Base-by-base conservation (phyloP, 164 flowering plant genomes). In the Nelumbo lutea region DNA sequence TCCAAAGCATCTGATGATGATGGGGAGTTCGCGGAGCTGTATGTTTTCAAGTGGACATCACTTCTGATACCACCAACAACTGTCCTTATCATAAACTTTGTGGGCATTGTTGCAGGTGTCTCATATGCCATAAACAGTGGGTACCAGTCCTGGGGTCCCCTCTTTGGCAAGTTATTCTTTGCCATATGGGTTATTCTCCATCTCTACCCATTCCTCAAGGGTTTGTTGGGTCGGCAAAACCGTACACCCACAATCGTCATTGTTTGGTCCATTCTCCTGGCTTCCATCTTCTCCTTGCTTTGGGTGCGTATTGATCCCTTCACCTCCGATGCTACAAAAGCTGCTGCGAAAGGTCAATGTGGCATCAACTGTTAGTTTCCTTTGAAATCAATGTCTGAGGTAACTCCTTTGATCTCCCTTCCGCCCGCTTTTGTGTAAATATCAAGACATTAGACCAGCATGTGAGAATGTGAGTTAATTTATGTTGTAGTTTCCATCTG, bases 301-400 rank as follows among this genome's bases (percentile, higher is more conserved):
- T 93, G 98, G 98, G 98, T 91, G 38, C 84, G 98, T 45, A 88
- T 93, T 13, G 91, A 93, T 68, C 98, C 98, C 11, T 93, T 93
- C 73, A 85, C 87, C 42, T 67, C 83, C 0, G 82, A 68, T 42
- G 15, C 87, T 59, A 67, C 80, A 13, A 84, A 72, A 68, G 73
- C 77, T 14, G 66, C 87, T 8, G 65, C 85, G 0, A 69, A 45
- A 5, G 85, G 85, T 68, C 98, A 90, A 73, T 90, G 98, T 70
- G 98, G 98, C 65, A 72, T 93, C 79, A 79, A 81, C 64, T 93
- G 96, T 75, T 92, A 80, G 75, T 50, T 66, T 42, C 8, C 39
- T 51, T 15, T 5, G 14, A 4, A 42, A 65, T 15, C n/a, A 6
- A 57, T 69, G 53, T 44, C 61, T 27, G 62, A 41, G 68, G 72